Base-by-base conservation (phyloP, 2,329 filamentous ascomycete species). In the Colletotrichum tanaceti region DNA sequence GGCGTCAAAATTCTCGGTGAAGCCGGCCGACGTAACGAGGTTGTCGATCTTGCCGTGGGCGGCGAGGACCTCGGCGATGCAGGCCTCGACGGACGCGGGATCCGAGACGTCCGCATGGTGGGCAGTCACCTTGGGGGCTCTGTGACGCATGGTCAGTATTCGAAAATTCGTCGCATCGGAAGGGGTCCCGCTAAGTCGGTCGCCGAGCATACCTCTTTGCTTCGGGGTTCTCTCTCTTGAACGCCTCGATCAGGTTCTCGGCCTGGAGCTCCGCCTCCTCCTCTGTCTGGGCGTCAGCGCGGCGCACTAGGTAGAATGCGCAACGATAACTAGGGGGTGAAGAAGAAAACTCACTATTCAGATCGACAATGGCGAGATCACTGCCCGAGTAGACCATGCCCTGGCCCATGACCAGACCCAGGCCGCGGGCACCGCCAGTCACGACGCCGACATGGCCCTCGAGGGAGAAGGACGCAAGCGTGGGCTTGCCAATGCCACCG, bases 1-100 rank as follows among this genome's bases (percentile, higher is more conserved):
- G 54, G 95, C 95, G 75, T 97, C 91, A 76, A 94, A 97, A 84
- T 98, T 98, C 84, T 98, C 95, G 16, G 93, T 96, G 83, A 98
- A 97, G 53, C 95, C 95, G 58, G 95, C 95, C n/a, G 93, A 97
- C 32, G 95, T 98, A 74, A 98, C 94, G 32, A 98, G 87, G 80
- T 93, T 91, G 81, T 97, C 94, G 74, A 98, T 93, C 79, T 92
- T 91, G 80, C 91, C 90, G 78, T 97, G 94, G 68, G 87, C 81
- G 57, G 83, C 74, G 58, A 95, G 77, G 72, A 95, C 87, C 70
- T 93, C 91, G 44, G 85, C 83, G 73, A 98, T 86, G 73, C 91
- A 91, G 39, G 84, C 80, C 66, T 92, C 90, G 71, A 98, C 94
- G 7, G 93, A 95, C 57, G 90, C 87, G 24, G 91, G 91, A 74